These are phyloP conservation scores for Candida easanensis DNA, from an alignment of 805 yeast species.

Conservation along the genomic window DNA sequence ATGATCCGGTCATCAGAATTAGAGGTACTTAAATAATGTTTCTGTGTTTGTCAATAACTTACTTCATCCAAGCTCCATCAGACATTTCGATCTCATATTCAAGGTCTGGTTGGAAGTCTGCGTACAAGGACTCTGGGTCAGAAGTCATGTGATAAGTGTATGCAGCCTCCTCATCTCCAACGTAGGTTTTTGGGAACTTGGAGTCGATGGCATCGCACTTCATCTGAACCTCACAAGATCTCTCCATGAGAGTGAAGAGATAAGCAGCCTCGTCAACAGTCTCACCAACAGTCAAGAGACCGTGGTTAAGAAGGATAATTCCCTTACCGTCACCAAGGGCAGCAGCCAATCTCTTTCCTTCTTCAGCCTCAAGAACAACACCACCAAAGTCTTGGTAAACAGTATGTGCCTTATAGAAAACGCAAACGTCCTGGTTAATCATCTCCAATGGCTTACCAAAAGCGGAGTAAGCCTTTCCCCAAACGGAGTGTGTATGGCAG, in stretches of 20 bases:
- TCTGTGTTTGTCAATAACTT: neutral
- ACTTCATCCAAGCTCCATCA: slow-evolving; percentile 27
- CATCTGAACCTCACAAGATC: slow-evolving; percentile 63
- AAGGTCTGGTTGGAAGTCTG: slow-evolving; percentile 71
- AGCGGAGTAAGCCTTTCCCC: slow-evolving; percentile 63
- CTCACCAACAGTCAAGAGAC: slow-evolving; percentile 64
- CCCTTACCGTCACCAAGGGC: slow-evolving; percentile 56
- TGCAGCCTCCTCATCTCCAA: slow-evolving; percentile 62
- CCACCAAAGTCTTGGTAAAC: slow-evolving; percentile 76
- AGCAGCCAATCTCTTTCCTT: slow-evolving; percentile 58
- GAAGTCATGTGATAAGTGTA: slow-evolving; percentile 58
- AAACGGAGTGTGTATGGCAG: slow-evolving; percentile 64
- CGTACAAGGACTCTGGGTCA: slow-evolving; percentile 66
- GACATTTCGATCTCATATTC: slow-evolving; percentile 42
- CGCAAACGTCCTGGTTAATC: slow-evolving; percentile 77
- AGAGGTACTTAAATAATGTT: neutral
- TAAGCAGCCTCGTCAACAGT: slow-evolving; percentile 77
- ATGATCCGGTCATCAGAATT: neutral
- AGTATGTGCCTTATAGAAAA: slow-evolving; percentile 60
- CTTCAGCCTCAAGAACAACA: slow-evolving; percentile 65
- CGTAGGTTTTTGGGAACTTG: slow-evolving; percentile 35
- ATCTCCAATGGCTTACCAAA: slow-evolving; percentile 70
- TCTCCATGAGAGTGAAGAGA: slow-evolving; percentile 60
- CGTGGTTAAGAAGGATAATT: slow-evolving; percentile 69
- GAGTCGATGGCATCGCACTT: slow-evolving; percentile 52